Base-by-base conservation (phyloP, 2,329 filamentous ascomycete genomes). In the Colletotrichum kahawae region DNA sequence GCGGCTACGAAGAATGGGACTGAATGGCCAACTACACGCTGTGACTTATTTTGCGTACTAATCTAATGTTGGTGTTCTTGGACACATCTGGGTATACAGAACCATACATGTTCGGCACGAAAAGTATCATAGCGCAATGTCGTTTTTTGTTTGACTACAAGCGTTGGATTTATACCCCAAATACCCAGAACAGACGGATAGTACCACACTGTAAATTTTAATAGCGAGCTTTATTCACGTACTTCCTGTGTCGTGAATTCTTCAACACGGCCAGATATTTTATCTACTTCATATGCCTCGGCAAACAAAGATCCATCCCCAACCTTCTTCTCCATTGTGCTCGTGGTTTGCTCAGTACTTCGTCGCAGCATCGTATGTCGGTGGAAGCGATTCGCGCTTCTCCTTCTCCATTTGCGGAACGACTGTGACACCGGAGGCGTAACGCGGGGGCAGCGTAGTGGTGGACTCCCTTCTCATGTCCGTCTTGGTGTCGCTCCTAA, bases 1-100 rank as follows among this genome's bases (percentile, higher is more conserved):
- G 74, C 9, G 67, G 69, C n/a, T 75, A 72, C 36, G 77, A 77
- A 24, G 76, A 76, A 12, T 66, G 72, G 69, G 69, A 78, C 24
- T 76, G 57, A 59, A 33, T 33, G 10, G 24, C 21, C 51, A 56
- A 12, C 14, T 7, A 56, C 21, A 13, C 9, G 24, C n/a, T 24
- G 2, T 24, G 13, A 24, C 6, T 13, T 14, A n/a, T 33, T 34
- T 29, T 13, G 8, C 27, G 12, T 21, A 34, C 24, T 24, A 24
- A 4, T n/a, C 29, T 60, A 34, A 34, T 13, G 13, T 34, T 60
- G 43, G 18, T 48, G 18, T 60, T 60, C 29, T 33, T 60, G 6
- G 18, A 34, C 18, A 60, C 5, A 18, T 29, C 29, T 33, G 57
- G 57, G 29, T n/a, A n/a, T 13, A 34, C 29, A 60, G 57, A 21